Base-by-base conservation (phyloP, 2,329 filamentous ascomycete species). In the Beauveria scarabaeidicola region DNA sequence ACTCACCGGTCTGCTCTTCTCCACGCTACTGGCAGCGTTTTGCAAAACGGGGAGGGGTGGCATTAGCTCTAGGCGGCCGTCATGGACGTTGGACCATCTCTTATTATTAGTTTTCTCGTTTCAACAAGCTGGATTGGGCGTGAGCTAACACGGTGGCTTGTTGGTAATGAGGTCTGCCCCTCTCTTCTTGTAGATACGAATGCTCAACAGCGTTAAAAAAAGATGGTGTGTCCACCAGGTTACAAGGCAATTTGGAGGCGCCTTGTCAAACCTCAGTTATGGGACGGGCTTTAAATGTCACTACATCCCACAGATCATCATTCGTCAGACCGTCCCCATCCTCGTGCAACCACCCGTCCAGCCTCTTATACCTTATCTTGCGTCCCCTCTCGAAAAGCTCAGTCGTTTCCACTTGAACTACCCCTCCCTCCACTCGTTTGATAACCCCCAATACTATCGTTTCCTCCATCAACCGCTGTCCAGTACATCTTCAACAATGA, bases 401-500 rank as follows among this genome's bases (percentile, higher is more conserved):
- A n/a, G 11, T 21, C 25, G 2, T 55, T 36, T 27, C 6, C 41
- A 46, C 23, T 23, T 6, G 15, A 46, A 38, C 9, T 47, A 32
- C 29, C 13, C 13, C 8, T 47, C 13, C 13, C 8, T 47, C 25
- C 27, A 15, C 32, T 44, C 32, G 52, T 44, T 32, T 19, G 27
- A 15, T 13, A 15, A 23, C 8, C 17, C 25, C 23, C 23, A 44
- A 32, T 29, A 10, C 15, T 8, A 15, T 27, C 9, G 9, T 29
- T 10, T 10, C 4, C 27, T 29, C 29, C 25, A 52, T 15, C 40
- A 32, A 2, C 21, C 19, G 2, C 19, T 23, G 21, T 11, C 21
- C n/a, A 10, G 19, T 8, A 9, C 21, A 11, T 32, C 19, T 3
- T n/a, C 38, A 52, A 15, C n/a, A 23, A 76, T 82, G 82, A 79